Base-by-base conservation (phyloP, 2,329 filamentous ascomycete genomes). In the Alternaria conjuncta region DNA sequence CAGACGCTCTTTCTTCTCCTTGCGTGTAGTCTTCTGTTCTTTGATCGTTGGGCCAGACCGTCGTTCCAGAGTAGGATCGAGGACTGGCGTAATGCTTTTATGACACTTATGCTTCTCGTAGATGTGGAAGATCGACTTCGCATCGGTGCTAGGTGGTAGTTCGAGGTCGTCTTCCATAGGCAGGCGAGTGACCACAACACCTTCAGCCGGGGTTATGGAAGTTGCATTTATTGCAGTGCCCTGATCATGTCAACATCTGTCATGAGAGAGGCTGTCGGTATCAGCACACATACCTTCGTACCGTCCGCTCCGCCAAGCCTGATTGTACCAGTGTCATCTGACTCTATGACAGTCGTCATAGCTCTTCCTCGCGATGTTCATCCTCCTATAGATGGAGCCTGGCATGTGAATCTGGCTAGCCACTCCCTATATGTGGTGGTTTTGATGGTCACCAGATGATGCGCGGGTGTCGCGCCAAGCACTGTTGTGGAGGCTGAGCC, bases 401-500 rank as follows among this genome's bases (percentile, higher is more conserved):
- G 9, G 28, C 13, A 8, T 12, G 36, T 12, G 10, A 20, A 7
- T 51, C 11, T 32, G 28, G 26, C 18, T 51, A 32, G 4, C 26
- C 3, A n/a, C 12, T 26, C 23, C 21, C 21, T 57, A 36, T 20
- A 28, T 51, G 46, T 21, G 45, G 41, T 18, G n/a, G 11, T 46
- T 9, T 11, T 32, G 10, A n/a, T 10, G 12, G 23, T 46, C 10
- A 41, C 44, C 43, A 21, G 41, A 30, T n/a, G 10, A 25, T 45
- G 36, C 30, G 53, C 43, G n/a, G 45, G 45, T 21, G 53, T 30
- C 57, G 60, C 45, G 67, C 67, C 59, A 68, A 71, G 63, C 43
- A 30, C 41, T 25, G 26, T 18, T 57, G 60, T 68, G 60, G 61
- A 61, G 67, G 67, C 67, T 65, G 60, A 60, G 56, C 44, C 32